Evolutionary conservation across 163 green algal genomes (phyloP), one percentile per base, ranked within the genome.

Genomic region (Scenedesmus sp.): DNA sequence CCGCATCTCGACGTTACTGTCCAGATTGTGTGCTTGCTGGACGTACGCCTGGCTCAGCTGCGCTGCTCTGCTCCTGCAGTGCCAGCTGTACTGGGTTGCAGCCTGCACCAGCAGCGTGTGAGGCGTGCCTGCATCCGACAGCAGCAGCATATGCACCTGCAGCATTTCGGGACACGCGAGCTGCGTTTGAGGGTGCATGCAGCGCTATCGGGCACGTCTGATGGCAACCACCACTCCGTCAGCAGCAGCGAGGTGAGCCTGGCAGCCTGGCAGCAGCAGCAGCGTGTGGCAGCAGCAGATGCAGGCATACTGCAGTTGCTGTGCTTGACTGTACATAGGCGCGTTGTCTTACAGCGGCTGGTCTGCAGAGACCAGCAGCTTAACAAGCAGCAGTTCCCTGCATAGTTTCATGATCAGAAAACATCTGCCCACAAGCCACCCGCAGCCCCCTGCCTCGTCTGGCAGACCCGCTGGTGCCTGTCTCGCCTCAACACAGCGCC

Each of bases 161-260:
- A 40, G 65, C 65, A 76, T 5, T 3, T 30, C 2, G 40, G 1
- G 30, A 76, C 7, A 40, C 30, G 30, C 40, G 30, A 20, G 3
- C 65, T 3, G 16, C 30, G 30, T 18, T 24, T 76, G 65, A 37
- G 16, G 3, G 65, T 76, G 65, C 65, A 76, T 76, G 73, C 73
- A 83, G 73, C 73, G 15, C 73, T 83, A 15, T 83, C 73, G 15
- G 73, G 73, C 35, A n/a, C 73, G 18, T 46, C 73, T n/a, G 73
- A 46, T 49, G 37, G 73, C 35, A 18, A 83, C 37, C 16, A 33
- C 65, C 37, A 49, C 73, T n/a, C 20, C 10, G 37, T 46, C 37
- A 49, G 37, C 73, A 83, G 73, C 73, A 83, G 73, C 37, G 73
- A 83, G 73, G 73, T 83, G 73, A 46, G 73, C 37, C 13, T 43